A percentile compares a stretch with the other conserved stretches of the same genome.
phyloP scores from a whole-genome alignment of 306 rosid species.

The Ceratonia siliqua region DNA sequence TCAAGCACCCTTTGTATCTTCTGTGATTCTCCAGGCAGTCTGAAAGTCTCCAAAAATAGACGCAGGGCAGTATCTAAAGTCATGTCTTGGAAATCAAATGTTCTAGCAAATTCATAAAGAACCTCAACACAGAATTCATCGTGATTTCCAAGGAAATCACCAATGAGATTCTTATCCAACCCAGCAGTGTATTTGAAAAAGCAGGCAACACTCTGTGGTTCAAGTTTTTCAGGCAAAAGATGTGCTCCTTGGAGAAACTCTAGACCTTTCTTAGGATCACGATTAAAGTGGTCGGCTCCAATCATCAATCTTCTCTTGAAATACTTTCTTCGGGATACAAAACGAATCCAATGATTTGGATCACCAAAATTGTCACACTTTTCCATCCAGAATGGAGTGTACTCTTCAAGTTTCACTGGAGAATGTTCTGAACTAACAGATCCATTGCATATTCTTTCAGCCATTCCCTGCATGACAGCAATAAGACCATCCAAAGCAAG shows the following conservation, averaged over 20 bases:
- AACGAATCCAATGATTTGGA: conserved; percentile 86
- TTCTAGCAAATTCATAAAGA: conserved; percentile 92
- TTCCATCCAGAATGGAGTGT: conserved; percentile 91
- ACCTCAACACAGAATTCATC: conserved; percentile 93
- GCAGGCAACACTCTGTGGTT: conserved; percentile 91
- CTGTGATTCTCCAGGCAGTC: conserved; percentile 98
- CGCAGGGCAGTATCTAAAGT: conserved; percentile 88
- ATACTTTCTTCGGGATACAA: conserved; percentile 74
- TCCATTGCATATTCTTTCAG: conserved; percentile 79
- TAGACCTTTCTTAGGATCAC: conserved; percentile 92
- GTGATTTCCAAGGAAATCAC: conserved; percentile 94
- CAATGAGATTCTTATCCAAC: conserved; percentile 93
- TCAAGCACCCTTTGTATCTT: conserved; percentile 98
- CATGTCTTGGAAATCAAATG: conserved; percentile 93
- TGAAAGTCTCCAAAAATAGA: conserved; percentile 88
- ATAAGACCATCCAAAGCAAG: conserved; percentile 94
- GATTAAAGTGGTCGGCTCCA: conserved; percentile 97
- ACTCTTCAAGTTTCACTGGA: conserved; percentile 65
- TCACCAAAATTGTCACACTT: conserved; percentile 75
- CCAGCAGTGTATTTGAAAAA: conserved; percentile 87
- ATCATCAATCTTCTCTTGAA: conserved; percentile 84
- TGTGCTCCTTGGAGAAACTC: conserved; percentile 96
- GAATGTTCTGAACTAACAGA: conserved; percentile 51
- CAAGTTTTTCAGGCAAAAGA: conserved; percentile 92
- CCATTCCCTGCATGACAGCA: conserved; percentile 95